These are phyloP conservation scores for Athelia psychrophila DNA, from an alignment of 1,284 basidiomycete species.

Conservation along the genomic window DNA sequence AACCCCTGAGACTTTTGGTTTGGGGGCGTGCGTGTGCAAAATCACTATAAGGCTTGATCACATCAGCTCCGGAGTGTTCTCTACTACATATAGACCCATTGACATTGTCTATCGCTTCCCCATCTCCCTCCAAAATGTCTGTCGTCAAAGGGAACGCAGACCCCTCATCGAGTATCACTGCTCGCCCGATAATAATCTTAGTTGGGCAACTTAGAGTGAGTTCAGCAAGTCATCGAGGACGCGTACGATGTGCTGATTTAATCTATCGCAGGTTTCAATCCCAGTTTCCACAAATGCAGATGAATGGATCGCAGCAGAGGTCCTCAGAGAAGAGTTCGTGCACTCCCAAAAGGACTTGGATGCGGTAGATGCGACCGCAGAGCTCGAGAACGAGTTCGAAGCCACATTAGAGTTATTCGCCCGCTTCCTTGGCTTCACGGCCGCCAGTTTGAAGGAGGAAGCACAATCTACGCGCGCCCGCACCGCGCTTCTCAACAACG, in stretches of 20 bases:
- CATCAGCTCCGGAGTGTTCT: too few species aligned
- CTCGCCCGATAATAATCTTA: conserved; percentile 64
- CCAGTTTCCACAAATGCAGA: conserved; percentile 76
- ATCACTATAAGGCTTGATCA: too few species aligned
- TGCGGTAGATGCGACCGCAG: conserved; percentile 45
- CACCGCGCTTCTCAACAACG: conserved; percentile 68
- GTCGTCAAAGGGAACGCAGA: conserved; percentile 9
- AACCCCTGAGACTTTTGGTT: too few species aligned
- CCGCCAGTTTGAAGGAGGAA: conserved; percentile 56
- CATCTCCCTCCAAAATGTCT: conserved; percentile 25
- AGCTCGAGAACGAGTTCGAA: conserved; percentile 55
- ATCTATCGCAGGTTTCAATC: conserved; percentile 63
- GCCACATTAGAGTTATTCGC: conserved; percentile 76
- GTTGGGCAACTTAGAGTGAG: conserved; percentile 65
- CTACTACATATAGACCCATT: background rate
- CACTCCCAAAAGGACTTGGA: conserved; percentile 60
- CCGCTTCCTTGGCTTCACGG: conserved; percentile 76
- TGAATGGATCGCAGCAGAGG: conserved; percentile 88
- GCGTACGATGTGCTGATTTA: conserved; percentile 11
- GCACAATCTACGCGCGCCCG: conserved; percentile 52
- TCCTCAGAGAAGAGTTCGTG: conserved; percentile 83
- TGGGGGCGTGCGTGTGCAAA: too few species aligned
- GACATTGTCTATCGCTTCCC: background rate
- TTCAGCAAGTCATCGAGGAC: conserved; percentile 19
- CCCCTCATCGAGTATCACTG: conserved; percentile 34